Evolutionary conservation across 2,329 filamentous ascomycete genomes (phyloP).

Genomic region (Cercospora sp.): DNA sequence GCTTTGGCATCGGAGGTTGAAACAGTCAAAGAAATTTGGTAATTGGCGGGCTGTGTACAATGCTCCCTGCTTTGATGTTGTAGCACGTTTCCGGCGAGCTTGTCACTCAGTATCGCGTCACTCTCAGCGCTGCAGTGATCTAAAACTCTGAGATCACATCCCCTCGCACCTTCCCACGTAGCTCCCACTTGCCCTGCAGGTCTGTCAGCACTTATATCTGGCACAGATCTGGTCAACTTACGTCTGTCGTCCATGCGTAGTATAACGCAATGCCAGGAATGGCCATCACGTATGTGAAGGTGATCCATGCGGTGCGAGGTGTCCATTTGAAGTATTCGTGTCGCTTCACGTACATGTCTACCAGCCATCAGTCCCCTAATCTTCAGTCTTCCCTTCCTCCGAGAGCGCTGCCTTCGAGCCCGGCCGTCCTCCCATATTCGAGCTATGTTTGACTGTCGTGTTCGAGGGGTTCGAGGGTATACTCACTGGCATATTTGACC

Average conservation of each 20-base stretch:
- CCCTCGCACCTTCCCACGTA: slow-evolving; percentile 84
- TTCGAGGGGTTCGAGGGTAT: slow-evolving; percentile 31
- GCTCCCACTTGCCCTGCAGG: slow-evolving; percentile 75
- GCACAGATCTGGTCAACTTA: slow-evolving; percentile 55
- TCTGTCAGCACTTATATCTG: slow-evolving; percentile 16
- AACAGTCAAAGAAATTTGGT: slow-evolving; percentile 9
- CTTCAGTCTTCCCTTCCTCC: neutral
- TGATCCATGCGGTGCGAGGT: slow-evolving; percentile 74
- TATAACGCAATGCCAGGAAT: slow-evolving; percentile 72
- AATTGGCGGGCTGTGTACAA: slow-evolving; percentile 7
- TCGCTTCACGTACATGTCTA: slow-evolving; percentile 80
- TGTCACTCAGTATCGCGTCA: neutral
- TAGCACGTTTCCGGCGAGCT: neutral
- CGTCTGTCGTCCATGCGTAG: slow-evolving; percentile 78
- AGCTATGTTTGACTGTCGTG: too few species aligned
- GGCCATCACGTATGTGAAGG: slow-evolving; percentile 71
- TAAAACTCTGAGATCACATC: slow-evolving; percentile 82
- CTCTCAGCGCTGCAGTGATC: slow-evolving; percentile 18
- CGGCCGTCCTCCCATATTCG: neutral
- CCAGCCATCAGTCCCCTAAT: slow-evolving; percentile 20
- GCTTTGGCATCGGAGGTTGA: neutral
- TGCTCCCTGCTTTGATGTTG: neutral
- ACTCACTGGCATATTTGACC: slow-evolving; percentile 56
- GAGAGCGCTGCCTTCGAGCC: neutral
- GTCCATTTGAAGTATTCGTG: slow-evolving; percentile 98